Conservation (phyloP, 2,329 filamentous ascomycete species). For the Boeremia exigua region DNA sequence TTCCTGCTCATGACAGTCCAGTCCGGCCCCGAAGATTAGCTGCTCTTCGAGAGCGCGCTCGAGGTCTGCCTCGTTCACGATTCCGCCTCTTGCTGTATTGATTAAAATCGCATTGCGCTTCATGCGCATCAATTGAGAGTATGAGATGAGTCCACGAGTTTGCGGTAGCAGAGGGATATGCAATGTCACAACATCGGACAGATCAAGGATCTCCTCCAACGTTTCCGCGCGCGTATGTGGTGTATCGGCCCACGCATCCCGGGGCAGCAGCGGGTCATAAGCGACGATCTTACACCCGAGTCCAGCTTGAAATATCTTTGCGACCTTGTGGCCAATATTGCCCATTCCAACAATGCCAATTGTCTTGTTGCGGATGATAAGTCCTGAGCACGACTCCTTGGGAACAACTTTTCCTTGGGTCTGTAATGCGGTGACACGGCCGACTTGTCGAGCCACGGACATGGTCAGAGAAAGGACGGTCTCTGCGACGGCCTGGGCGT, state of each 20-base stretch:
- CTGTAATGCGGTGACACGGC: conserved; percentile 35
- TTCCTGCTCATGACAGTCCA: conserved; percentile 58
- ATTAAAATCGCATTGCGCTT: conserved; percentile 51
- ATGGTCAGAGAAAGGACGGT: conserved; percentile 47
- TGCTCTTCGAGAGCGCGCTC: conserved; percentile 50
- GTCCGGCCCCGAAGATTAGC: conserved; percentile 54
- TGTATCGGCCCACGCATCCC: conserved; percentile 46
- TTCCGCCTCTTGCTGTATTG: conserved; percentile 56
- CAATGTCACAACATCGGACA: conserved; percentile 28
- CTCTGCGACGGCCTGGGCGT: conserved; percentile 53
- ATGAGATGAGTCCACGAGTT: conserved; percentile 38
- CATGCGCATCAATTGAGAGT: conserved; percentile 51
- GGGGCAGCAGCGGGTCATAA: conserved; percentile 49
- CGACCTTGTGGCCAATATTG: conserved; percentile 30
- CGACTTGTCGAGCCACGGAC: conserved; percentile 34
- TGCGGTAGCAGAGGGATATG: conserved; percentile 28
- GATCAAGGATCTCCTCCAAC: conserved; percentile 19
- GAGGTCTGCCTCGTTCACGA: conserved; percentile 57
- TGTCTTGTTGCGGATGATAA: conserved; percentile 51
- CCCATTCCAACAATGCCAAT: conserved; percentile 58
- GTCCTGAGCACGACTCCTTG: conserved; percentile 53
- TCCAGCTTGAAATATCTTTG: conserved; percentile 22
- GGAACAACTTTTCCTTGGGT: conserved; percentile 42
- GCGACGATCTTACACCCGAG: neutral
- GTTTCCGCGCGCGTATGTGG: conserved; percentile 29